Percentiles rank a stretch among this genome's conserved stretches.
Conservation (phyloP, 1,284 basidiomycete genomes). For the Thecaphora frezii region DNA sequence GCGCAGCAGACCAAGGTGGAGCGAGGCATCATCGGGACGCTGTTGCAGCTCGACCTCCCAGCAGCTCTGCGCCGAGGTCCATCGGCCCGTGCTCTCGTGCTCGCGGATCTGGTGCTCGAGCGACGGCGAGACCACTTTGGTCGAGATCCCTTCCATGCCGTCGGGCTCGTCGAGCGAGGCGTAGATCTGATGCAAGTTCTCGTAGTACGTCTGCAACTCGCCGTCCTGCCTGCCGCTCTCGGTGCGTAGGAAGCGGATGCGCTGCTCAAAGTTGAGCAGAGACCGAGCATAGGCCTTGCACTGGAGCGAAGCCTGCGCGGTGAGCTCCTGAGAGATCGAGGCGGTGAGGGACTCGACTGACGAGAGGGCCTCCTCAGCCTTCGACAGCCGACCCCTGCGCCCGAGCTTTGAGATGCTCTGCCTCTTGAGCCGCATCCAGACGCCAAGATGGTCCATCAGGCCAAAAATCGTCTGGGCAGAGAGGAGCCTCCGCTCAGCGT, state of each 20-base stretch:
- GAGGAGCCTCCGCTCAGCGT: conserved; percentile 44
- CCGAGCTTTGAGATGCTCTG: conserved; percentile 46
- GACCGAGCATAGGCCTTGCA: conserved; percentile 93
- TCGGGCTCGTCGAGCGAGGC: conserved; percentile 95
- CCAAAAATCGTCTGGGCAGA: conserved; percentile 82
- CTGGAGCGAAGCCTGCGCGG: conserved; percentile 89
- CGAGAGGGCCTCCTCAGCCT: conserved; percentile 35
- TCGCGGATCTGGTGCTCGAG: conserved; percentile 96
- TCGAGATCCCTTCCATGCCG: conserved; percentile 97
- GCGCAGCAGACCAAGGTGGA: conserved; percentile 84
- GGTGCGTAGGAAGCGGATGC: conserved; percentile 49
- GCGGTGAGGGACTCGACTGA: conserved; percentile 75
- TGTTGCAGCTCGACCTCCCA: conserved; percentile 98
- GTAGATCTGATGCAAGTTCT: conserved; percentile 92
- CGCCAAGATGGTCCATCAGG: conserved; percentile 90
- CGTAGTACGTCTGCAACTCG: conserved; percentile 72
- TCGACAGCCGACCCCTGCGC: conserved; percentile 16
- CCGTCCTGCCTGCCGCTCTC: conserved; percentile 37
- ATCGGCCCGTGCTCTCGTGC: conserved; percentile 93
- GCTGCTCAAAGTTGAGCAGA: conserved; percentile 88
- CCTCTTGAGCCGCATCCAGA: conserved; percentile 71
- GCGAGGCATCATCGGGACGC: conserved; percentile 81
- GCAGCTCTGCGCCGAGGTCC: conserved; percentile 98
- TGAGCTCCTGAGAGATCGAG: conserved; percentile 81
- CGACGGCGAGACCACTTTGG: conserved; percentile 82